phyloP scores from a whole-genome alignment of 495 filamentous ascomycete genomes.

The Aspergillus cristatus region DNA sequence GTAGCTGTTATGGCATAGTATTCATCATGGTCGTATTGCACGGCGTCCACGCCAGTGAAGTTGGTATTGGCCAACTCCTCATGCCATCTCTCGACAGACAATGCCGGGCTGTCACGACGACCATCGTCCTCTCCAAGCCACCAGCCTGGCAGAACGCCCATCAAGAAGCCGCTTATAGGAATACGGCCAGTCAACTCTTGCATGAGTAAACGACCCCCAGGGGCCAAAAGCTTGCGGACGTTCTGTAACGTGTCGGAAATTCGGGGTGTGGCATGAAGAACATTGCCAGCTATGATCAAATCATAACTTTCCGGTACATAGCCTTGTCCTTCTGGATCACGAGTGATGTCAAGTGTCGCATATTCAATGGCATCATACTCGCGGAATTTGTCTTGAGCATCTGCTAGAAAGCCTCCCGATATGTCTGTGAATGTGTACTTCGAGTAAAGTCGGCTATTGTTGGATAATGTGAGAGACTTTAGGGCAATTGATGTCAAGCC shows the following conservation, averaged over 20 bases:
- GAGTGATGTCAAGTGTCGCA: slow-evolving; percentile 31
- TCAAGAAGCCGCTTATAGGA: slow-evolving; percentile 3
- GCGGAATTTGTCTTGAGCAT: slow-evolving; percentile 31
- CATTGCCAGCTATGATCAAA: slow-evolving; percentile 40
- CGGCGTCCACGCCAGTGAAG: slow-evolving; percentile 22
- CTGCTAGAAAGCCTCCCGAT: slow-evolving; percentile 39
- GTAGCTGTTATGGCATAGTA: slow-evolving; percentile 23
- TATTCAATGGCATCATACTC: slow-evolving; percentile 29
- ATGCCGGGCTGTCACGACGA: slow-evolving; percentile 17
- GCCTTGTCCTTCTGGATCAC: slow-evolving; percentile 37
- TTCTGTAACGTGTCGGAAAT: slow-evolving; percentile 26
- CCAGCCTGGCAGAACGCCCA: slow-evolving; percentile 23
- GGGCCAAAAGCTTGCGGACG: slow-evolving; percentile 16
- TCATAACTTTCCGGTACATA: slow-evolving; percentile 38
- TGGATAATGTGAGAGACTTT: slow-evolving; percentile 17
- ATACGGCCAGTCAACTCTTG: slow-evolving; percentile 13
- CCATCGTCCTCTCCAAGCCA: slow-evolving; percentile 26
- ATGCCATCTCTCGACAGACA: slow-evolving; percentile 20
- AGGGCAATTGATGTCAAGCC: slow-evolving; percentile 13
- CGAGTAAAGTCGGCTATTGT: neutral
- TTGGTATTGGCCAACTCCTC: slow-evolving; percentile 16
- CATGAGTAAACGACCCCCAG: slow-evolving; percentile 19
- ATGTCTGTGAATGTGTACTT: slow-evolving; percentile 23
- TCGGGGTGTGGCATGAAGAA: slow-evolving; percentile 35
- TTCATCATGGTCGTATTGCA: slow-evolving; percentile 20